Evolutionary conservation across 2,329 filamentous ascomycete genomes (phyloP).

Genomic region (Teratosphaeria gauchensis): DNA sequence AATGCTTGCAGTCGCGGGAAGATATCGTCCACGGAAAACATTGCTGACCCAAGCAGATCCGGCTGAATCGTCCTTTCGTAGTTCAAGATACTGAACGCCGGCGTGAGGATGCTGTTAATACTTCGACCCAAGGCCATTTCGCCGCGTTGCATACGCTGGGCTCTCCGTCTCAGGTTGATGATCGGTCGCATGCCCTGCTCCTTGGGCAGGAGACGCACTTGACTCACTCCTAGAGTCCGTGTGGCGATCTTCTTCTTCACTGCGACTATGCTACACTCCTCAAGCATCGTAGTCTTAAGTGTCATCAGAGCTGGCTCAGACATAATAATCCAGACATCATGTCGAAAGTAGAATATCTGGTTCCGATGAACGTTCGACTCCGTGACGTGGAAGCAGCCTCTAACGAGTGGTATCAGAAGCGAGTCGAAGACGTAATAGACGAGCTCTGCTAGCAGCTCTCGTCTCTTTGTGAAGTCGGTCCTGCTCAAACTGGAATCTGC

Average conservation of each 20-base stretch:
- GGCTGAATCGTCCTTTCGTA: slow-evolving; percentile 56
- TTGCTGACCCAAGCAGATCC: slow-evolving; percentile 59
- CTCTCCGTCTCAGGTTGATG: slow-evolving; percentile 67
- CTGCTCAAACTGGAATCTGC: slow-evolving; percentile 50
- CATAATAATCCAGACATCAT: slow-evolving; percentile 78
- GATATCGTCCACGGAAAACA: slow-evolving; percentile 75
- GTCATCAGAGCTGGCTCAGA: slow-evolving; percentile 60
- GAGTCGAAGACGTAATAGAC: slow-evolving; percentile 92
- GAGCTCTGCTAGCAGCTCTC: slow-evolving; percentile 72
- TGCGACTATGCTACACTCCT: slow-evolving; percentile 55
- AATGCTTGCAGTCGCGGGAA: slow-evolving; percentile 64
- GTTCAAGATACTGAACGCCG: slow-evolving; percentile 66
- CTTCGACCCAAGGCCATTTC: slow-evolving; percentile 50
- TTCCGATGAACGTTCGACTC: slow-evolving; percentile 76
- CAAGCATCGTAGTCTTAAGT: slow-evolving; percentile 66
- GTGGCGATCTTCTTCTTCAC: slow-evolving; percentile 50
- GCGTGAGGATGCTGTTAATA: slow-evolving; percentile 61
- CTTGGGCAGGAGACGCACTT: slow-evolving; percentile 77
- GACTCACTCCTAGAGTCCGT: slow-evolving; percentile 63
- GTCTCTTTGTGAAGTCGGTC: slow-evolving; percentile 65
- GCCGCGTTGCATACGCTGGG: slow-evolving; percentile 43
- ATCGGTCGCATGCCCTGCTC: slow-evolving; percentile 67
- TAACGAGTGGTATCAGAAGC: slow-evolving; percentile 74
- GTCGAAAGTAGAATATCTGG: slow-evolving; percentile 83
- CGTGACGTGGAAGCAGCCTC: slow-evolving; percentile 86